Evolutionary conservation across 306 rosid genomes (phyloP), one percentile per base, ranked within the genome.

Genomic region (Glycine soja): DNA sequence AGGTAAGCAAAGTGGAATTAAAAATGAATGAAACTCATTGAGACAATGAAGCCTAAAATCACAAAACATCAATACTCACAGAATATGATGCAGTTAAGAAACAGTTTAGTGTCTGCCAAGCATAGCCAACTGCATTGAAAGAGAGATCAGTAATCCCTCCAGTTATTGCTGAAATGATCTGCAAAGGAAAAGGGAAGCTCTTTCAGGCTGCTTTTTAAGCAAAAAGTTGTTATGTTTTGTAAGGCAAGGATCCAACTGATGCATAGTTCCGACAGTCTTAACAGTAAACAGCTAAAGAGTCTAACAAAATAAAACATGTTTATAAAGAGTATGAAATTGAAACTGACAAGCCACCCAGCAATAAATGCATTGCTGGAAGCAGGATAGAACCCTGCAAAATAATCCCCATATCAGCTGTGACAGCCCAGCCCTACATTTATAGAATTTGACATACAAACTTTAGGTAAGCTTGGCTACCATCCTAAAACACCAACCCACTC

Each of bases 11-110:
- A 48, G 16, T 46, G 24, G 40, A 76, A 76, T 10, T 2, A 19
- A 38, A 47, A 10, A 16, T 66, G 52, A 82, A 67, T 57, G 46
- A 76, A 66, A 43, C 62, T 71, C 24, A 62, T 46, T 16, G 18
- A 18, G 45, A 9, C 9, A n/a, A 40, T n/a, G 59, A 63, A 81
- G 77, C 59, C 51, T 51, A 80, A 66, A 65, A 66, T 72, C 64
- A 78, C 32, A 79, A 61, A 79, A 57, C 16, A 72, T 38, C 40
- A 82, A 86, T 82, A 90, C 99, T 89, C 87, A 96, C 99, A 73
- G 99, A 96, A 90, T 96, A 96, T 58, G 99, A 93, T 24, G 99
- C 98, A 48, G 99, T 93, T 85, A 96, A 87, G 87, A 96, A 93
- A 83, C 99, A 96, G 88, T 96, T 96, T 68, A 85, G 51, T 68